Percentiles rank a stretch among this genome's conserved stretches.
Conservation (phyloP, 2,329 filamentous ascomycete species). For the Colletotrichum karsti region DNA sequence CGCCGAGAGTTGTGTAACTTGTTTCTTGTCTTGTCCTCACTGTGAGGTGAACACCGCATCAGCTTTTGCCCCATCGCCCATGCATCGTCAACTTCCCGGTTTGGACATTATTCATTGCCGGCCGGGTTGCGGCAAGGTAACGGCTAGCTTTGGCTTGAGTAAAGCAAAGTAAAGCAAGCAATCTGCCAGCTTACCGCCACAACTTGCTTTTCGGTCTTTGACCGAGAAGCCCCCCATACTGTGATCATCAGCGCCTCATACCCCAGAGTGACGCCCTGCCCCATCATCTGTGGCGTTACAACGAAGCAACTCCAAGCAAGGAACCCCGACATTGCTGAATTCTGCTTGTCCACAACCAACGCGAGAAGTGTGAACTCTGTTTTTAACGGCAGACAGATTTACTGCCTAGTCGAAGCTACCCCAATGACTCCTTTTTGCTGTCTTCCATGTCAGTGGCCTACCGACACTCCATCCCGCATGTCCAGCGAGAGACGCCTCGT, state of each 20-base stretch:
- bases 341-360: background rate
- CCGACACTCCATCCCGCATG: background rate
- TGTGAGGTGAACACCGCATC: background rate
- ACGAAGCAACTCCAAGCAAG: slow-evolving; percentile 3
- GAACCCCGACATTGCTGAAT: slow-evolving; percentile 7
- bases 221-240: slow-evolving; percentile 16
- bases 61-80: background rate
- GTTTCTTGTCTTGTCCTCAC: background rate
- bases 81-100: background rate
- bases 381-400: background rate
- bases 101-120: background rate
- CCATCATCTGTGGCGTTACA: slow-evolving; percentile 21
- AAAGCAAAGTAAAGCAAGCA: slow-evolving; percentile 3
- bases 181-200: slow-evolving; percentile 5
- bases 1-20: background rate
- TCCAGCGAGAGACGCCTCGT: background rate
- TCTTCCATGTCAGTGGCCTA: background rate
- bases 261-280: slow-evolving; percentile 8
- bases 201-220: slow-evolving; percentile 16
- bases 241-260: slow-evolving; percentile 14
- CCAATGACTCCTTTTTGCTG: background rate
- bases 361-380: background rate
- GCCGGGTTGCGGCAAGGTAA: background rate
- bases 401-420: too few species aligned
- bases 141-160: background rate